Percentiles rank a stretch among this genome's conserved stretches.
phyloP scores from a whole-genome alignment of 1,139 yeast species.

The Sugiyamaella grinbergsii region DNA sequence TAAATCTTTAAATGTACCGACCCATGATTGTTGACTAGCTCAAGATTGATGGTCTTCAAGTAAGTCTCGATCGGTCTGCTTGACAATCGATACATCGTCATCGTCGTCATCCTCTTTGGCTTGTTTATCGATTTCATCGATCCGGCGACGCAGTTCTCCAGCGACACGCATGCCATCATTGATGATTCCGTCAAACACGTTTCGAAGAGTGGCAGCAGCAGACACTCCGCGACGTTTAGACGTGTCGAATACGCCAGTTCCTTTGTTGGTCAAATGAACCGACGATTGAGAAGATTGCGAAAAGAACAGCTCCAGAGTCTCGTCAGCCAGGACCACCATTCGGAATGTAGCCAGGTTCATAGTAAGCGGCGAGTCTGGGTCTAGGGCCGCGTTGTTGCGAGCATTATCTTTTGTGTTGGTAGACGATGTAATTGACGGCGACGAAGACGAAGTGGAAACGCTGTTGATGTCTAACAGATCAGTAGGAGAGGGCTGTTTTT shows the following conservation, averaged over 20 bases:
- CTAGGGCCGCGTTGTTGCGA: conserved; percentile 64
- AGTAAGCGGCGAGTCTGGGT: conserved; percentile 74
- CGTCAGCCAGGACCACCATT: conserved; percentile 93
- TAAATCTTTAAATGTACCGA: no score
- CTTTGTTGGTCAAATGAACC: conserved; percentile 61
- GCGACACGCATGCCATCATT: conserved; percentile 95
- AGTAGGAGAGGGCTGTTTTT: not conserved
- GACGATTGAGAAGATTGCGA: conserved; percentile 65
- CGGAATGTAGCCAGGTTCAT: conserved; percentile 87
- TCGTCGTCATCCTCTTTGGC: conserved; percentile 31
- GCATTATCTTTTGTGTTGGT: not conserved
- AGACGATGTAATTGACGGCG: not conserved
- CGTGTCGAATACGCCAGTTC: conserved; percentile 39
- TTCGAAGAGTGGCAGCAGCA: conserved; percentile 63
- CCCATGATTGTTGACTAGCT: no score
- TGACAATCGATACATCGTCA: conserved; percentile 38
- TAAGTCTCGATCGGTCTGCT: conserved; percentile 45
- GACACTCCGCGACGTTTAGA: conserved; percentile 23
- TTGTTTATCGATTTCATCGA: conserved; percentile 56
- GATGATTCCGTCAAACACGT: conserved; percentile 85
- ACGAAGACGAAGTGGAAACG: not conserved
- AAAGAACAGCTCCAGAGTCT: conserved; percentile 84
- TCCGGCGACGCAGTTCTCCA: conserved; percentile 78
- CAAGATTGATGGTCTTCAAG: conserved; percentile 33
- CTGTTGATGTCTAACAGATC: not conserved